Evolutionary conservation across 768 basidiomycete species (phyloP).

Genomic region (Termitomyces sp.): DNA sequence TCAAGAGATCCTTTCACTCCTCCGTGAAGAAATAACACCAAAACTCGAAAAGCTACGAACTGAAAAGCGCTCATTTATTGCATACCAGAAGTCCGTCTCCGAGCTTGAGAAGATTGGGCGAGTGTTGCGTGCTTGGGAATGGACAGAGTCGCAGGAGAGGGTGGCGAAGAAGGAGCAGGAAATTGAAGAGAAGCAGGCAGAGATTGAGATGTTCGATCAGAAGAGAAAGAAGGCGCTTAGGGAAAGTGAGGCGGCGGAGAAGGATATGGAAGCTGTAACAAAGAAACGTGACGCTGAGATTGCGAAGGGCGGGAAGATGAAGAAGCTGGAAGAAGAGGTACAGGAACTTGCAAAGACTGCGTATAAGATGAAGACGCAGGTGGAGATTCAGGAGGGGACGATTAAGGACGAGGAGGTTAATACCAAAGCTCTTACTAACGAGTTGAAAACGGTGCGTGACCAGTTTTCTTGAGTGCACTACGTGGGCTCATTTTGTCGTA

Average conservation of each 20-base stretch:
- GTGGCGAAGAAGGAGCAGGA: slow-evolving; percentile 54
- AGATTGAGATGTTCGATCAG: slow-evolving; percentile 43
- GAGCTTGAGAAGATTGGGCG: slow-evolving; percentile 87
- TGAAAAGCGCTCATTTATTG: slow-evolving; percentile 86
- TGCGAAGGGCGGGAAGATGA: slow-evolving; percentile 89
- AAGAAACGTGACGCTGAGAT: slow-evolving; percentile 83
- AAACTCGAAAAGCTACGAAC: slow-evolving; percentile 87
- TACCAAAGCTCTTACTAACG: slow-evolving; percentile 46
- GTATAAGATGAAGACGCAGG: slow-evolving; percentile 80
- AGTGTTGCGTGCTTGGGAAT: slow-evolving; percentile 85
- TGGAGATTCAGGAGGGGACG: slow-evolving; percentile 72
- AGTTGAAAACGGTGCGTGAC: slow-evolving; percentile 56
- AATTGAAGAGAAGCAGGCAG: slow-evolving; percentile 45
- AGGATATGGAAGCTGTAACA: slow-evolving; percentile 60
- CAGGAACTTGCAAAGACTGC: slow-evolving; percentile 74
- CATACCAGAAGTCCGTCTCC: slow-evolving; percentile 83
- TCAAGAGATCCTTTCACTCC: slow-evolving; percentile 76
- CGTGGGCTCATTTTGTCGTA: slow-evolving; percentile 22
- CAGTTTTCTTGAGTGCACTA: neutral
- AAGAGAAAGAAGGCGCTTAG: slow-evolving; percentile 46
- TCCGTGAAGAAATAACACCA: slow-evolving; percentile 89
- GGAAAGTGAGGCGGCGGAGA: slow-evolving; percentile 65
- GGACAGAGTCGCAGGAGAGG: slow-evolving; percentile 59
- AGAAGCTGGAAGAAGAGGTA: slow-evolving; percentile 79
- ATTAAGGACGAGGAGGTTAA: slow-evolving; percentile 77